Base-by-base conservation (phyloP, 768 basidiomycete genomes). In the Calvatia gigantea region DNA sequence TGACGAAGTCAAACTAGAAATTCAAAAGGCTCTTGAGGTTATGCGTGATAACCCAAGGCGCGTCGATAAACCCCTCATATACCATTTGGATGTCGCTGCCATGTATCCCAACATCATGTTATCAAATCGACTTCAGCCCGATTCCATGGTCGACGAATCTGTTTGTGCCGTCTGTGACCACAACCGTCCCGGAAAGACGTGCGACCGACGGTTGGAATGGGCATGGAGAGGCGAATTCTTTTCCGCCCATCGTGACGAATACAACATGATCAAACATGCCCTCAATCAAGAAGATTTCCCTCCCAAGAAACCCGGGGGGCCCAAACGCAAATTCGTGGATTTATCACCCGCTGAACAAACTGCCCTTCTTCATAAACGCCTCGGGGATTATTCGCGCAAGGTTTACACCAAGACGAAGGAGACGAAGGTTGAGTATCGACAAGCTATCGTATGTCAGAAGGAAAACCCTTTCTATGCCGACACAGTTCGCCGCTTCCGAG, bases 41-140 rank as follows among this genome's bases (percentile, higher is more conserved):
- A 88, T 98, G 79, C 92, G 93, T 25, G 94, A 98, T 72, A 85
- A 89, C 57, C 96, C 97, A 0, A 81, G 85, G 51, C 91, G 96
- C 12, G 76, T 78, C 39, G 95, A 98, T 74, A 90, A 86, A 11
- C 97, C 97, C 0, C 84, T 98, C 60, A 98, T 99, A 66, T 99
- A 99, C 72, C 97, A 99, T 70, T 73, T 98, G 64, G 97, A 99
- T 65, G 97, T 99, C 59, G 97, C 97, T 2, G 97, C 97, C 60
- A 99, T 99, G 97, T 98, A 99, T 69, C 97, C 97, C 54, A 99
- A 98, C 71, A 98, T 99, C 83, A 99, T 99, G 97, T 87, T 99
- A 77, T 98, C 95, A 15, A 99, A 99, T 67, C 91, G 97, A 31
- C 80, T 99, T 2, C 97, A 99, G 63, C 97, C 97, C 2, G 97